Conservation (phyloP, 164 flowering plant genomes). For the Tetracentron sinense region DNA sequence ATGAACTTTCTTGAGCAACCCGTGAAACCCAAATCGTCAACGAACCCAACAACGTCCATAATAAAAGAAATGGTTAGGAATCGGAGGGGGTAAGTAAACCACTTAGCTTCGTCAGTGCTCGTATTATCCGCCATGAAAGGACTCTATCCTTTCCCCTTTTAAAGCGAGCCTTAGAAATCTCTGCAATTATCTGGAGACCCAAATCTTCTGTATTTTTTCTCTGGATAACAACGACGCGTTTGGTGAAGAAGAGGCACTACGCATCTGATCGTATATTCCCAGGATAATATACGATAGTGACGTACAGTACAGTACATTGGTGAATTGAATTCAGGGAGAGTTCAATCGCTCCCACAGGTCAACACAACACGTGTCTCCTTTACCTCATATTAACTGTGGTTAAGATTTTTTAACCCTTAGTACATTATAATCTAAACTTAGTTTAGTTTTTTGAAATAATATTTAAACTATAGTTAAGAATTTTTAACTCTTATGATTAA, state of each 20-base stretch:
- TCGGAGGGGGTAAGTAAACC: not conserved
- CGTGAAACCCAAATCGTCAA: constrained; percentile 2
- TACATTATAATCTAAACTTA: too few species aligned
- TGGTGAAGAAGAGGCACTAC: constrained; percentile 8
- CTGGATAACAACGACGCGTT: constrained; percentile 23
- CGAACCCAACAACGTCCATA: not conserved
- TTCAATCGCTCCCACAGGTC: too few species aligned
- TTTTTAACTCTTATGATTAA: too few species aligned
- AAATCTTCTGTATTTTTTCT: not conserved
- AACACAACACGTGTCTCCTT: too few species aligned
- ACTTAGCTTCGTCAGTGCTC: not conserved
- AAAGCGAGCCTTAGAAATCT: not conserved
- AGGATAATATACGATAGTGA: not conserved
- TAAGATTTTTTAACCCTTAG: too few species aligned
- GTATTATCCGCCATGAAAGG: constrained; percentile 15
- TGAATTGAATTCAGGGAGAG: too few species aligned
- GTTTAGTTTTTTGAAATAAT: too few species aligned
- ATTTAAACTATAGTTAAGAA: too few species aligned
- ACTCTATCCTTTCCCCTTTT: not conserved
- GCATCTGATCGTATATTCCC: constrained; percentile 5
- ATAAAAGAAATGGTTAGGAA: not conserved
- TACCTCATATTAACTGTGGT: too few species aligned
- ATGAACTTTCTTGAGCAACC: not conserved
- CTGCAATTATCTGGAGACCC: not conserved
- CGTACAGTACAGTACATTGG: not conserved